Evolutionary conservation across 148 eudicot species (phyloP).

Genomic region (Diospyros kaki): DNA sequence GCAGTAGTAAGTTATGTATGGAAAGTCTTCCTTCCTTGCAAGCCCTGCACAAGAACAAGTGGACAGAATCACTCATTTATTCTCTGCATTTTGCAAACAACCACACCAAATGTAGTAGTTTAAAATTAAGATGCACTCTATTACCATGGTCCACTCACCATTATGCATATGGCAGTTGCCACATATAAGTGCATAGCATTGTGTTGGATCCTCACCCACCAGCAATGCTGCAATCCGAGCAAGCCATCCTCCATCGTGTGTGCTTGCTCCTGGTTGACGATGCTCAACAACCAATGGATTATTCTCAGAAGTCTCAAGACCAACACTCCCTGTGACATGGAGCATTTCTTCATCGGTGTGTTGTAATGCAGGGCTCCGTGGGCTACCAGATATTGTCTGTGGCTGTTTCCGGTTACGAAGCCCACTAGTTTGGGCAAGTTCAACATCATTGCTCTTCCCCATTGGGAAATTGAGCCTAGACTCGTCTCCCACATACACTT

Average conservation of each 20-base stretch:
- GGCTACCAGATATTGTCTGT: slow-evolving; percentile 33
- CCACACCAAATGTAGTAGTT: not conserved
- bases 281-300: slow-evolving; percentile 66
- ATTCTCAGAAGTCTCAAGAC: slow-evolving; percentile 32
- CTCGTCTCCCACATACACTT: slow-evolving; percentile 63
- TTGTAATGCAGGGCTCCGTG: slow-evolving; percentile 32
- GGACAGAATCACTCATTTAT: not conserved
- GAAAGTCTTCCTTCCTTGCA: slow-evolving; percentile 89
- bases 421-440: slow-evolving; percentile 49
- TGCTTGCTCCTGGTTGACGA: slow-evolving; percentile 41
- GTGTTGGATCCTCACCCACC: slow-evolving; percentile 96
- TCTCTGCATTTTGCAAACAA: not conserved
- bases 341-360: slow-evolving; percentile 33
- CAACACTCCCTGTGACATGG: slow-evolving; percentile 31
- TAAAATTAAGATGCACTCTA: not conserved
- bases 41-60: slow-evolving; percentile 55
- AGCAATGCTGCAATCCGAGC: slow-evolving; percentile 86
- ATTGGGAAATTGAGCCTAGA: slow-evolving; percentile 26
- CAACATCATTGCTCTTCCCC: slow-evolving; percentile 70
- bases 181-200: slow-evolving; percentile 88
- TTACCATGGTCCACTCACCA: slow-evolving; percentile 40
- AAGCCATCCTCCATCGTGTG: slow-evolving; percentile 74
- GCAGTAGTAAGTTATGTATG: slow-evolving; percentile 78
- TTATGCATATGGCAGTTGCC: slow-evolving; percentile 97
- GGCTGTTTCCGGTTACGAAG: slow-evolving; percentile 71